Conservation (phyloP, 345 rosid genomes). For the Moringa oleifera region DNA sequence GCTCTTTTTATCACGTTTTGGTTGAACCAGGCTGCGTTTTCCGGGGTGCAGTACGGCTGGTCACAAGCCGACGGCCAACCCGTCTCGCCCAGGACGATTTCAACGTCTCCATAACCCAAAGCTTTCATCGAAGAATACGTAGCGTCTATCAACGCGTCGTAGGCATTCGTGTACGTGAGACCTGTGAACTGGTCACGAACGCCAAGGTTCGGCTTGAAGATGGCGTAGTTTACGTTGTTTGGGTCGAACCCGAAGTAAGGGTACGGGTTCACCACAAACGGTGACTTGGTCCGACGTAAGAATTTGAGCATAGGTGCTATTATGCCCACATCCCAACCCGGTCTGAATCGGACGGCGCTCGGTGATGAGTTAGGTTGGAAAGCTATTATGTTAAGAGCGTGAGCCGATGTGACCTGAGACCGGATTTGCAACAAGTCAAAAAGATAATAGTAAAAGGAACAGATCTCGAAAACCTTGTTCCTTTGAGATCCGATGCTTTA, state of each 20-base stretch:
- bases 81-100: slow-evolving; percentile 61
- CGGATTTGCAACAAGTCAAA: neutral
- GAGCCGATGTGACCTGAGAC: slow-evolving; percentile 74
- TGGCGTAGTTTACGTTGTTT: slow-evolving; percentile 33
- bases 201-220: slow-evolving; percentile 52
- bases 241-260: slow-evolving; percentile 65
- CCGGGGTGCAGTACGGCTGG: slow-evolving; percentile 37
- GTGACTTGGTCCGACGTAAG: slow-evolving; percentile 62
- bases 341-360: slow-evolving; percentile 51
- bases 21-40: slow-evolving; percentile 58
- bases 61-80: slow-evolving; percentile 89
- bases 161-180: slow-evolving; percentile 63
- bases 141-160: slow-evolving; percentile 59
- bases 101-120: slow-evolving; percentile 59
- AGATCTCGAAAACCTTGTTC: too few species aligned
- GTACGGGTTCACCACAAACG: slow-evolving; percentile 75
- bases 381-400: slow-evolving; percentile 50
- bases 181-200: slow-evolving; percentile 44
- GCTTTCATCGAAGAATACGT: slow-evolving; percentile 68
- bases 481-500: too few species aligned
- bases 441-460: too few species aligned
- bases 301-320: slow-evolving; percentile 65
- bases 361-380: slow-evolving; percentile 34
- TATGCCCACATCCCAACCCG: slow-evolving; percentile 33
- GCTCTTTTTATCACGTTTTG: slow-evolving; percentile 37